Evolutionary conservation across 805 yeast genomes (phyloP).

Genomic region (Kodamaea restingae): DNA sequence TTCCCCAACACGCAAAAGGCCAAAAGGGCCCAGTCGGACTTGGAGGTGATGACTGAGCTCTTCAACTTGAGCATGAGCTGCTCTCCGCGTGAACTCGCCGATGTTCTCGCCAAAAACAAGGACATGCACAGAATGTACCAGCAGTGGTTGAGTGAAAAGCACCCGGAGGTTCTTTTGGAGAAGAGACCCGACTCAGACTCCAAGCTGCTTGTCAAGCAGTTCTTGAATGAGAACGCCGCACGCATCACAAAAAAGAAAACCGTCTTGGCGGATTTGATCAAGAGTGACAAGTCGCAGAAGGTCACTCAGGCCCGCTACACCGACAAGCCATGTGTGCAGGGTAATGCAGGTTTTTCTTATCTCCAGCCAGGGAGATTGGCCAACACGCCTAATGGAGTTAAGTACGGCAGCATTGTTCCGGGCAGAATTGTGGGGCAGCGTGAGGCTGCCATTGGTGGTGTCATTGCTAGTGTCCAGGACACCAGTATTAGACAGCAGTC

Average conservation of each 20-base stretch:
- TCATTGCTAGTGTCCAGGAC: constrained; percentile 34
- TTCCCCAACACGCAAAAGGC: constrained; percentile 25
- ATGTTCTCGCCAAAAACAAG: constrained; percentile 39
- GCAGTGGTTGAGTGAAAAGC: constrained; percentile 47
- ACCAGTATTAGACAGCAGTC: constrained; percentile 33
- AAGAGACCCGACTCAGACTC: constrained; percentile 21
- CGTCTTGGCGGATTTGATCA: constrained; percentile 22
- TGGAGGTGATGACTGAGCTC: constrained; percentile 27
- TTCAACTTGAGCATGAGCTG: constrained; percentile 31
- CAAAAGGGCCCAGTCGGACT: constrained; percentile 10
- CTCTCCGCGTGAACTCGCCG: constrained; percentile 25
- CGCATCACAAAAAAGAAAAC: constrained; percentile 19
- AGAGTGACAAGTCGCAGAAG: constrained; percentile 10
- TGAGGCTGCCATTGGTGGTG: constrained; percentile 60
- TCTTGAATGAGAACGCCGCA: constrained; percentile 21
- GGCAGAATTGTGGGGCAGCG: constrained; percentile 58
- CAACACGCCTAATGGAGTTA: constrained; percentile 69
- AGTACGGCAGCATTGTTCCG: constrained; percentile 52
- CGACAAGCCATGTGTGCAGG: constrained; percentile 32
- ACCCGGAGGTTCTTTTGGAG: constrained; percentile 36
- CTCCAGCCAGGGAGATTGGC: constrained; percentile 61
- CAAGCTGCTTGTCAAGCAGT: constrained; percentile 30
- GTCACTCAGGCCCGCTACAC: constrained; percentile 11
- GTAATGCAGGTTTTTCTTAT: constrained; percentile 76
- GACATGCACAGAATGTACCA: constrained; percentile 50